phyloP scores from a whole-genome alignment of 208 protist species.

The Naegleria lovaniensis region DNA sequence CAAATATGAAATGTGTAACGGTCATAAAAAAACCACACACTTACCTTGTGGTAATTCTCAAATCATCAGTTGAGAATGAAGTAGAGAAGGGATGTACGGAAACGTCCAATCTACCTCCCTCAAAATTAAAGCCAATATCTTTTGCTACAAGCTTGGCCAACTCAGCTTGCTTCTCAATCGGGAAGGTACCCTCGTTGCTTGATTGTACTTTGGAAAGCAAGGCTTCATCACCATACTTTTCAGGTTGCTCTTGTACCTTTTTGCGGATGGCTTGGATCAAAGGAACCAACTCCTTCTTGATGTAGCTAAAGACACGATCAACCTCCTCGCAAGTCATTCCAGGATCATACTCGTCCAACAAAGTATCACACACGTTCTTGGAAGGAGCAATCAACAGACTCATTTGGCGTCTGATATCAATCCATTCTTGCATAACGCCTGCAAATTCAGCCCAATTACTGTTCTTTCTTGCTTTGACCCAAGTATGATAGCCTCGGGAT shows the following conservation, averaged over 20 bases:
- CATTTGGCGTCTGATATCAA: constrained; percentile 61
- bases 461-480: constrained; percentile 49
- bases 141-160: constrained; percentile 53
- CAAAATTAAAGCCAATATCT: constrained; percentile 57
- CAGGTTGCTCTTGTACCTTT: constrained; percentile 36
- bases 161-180: constrained; percentile 52
- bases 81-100: constrained; percentile 76
- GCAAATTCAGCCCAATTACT: constrained; percentile 61
- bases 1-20: too few relatives aligned
- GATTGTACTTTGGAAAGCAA: not conserved
- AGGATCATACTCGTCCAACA: constrained; percentile 69
- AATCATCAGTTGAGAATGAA: constrained; percentile 60
- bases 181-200: constrained; percentile 35
- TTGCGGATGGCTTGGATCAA: constrained; percentile 61
- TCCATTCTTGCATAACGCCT: constrained; percentile 62
- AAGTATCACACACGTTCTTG: constrained; percentile 60
- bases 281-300: constrained; percentile 66
- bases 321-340: constrained; percentile 56
- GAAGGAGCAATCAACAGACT: constrained; percentile 51
- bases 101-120: constrained; percentile 66
- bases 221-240: not conserved
- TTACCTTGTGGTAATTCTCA: constrained; percentile 62
- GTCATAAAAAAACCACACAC: too few relatives aligned
- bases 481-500: constrained; percentile 17
- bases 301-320: constrained; percentile 59